phyloP scores from a whole-genome alignment of 441 rosid species.

The Raphanus hybrid region DNA sequence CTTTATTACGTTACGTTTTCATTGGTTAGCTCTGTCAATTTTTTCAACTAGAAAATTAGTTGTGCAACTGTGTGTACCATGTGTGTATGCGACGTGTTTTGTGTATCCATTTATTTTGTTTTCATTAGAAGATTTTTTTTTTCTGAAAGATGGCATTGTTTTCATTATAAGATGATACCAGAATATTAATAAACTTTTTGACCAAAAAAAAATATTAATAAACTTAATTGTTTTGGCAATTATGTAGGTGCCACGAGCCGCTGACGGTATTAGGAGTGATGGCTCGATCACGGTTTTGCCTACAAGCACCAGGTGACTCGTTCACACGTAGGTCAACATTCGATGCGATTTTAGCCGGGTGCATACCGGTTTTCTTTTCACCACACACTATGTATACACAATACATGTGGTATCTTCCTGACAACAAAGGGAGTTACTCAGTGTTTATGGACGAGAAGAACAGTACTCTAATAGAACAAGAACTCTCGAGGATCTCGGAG shows the following conservation, averaged over 20 bases:
- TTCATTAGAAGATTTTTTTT: background rate
- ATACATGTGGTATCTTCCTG: constrained; percentile 64
- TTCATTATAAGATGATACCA: no score
- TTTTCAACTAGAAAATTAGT: constrained; percentile 8
- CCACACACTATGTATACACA: constrained; percentile 67
- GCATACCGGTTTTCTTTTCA: constrained; percentile 81
- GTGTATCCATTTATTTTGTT: background rate
- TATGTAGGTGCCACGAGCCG: constrained; percentile 55
- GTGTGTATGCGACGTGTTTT: background rate
- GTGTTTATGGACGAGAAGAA: constrained; percentile 49
- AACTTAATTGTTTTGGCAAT: background rate
- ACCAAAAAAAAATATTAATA: no score
- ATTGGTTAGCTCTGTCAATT: constrained; percentile 7
- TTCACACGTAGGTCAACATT: constrained; percentile 66
- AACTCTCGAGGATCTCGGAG: constrained; percentile 37
- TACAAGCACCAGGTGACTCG: constrained; percentile 83
- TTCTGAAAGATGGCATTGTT: no score
- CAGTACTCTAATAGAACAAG: constrained; percentile 31
- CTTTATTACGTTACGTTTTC: constrained; percentile 20
- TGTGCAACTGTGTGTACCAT: background rate
- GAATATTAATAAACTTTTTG: background rate
- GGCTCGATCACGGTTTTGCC: constrained; percentile 59
- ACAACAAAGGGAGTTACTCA: constrained; percentile 50
- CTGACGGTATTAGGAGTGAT: constrained; percentile 51
- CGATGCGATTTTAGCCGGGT: constrained; percentile 73